phyloP scores from a whole-genome alignment of 2,329 filamentous ascomycete genomes.

The Sclerotinia subarctica region DNA sequence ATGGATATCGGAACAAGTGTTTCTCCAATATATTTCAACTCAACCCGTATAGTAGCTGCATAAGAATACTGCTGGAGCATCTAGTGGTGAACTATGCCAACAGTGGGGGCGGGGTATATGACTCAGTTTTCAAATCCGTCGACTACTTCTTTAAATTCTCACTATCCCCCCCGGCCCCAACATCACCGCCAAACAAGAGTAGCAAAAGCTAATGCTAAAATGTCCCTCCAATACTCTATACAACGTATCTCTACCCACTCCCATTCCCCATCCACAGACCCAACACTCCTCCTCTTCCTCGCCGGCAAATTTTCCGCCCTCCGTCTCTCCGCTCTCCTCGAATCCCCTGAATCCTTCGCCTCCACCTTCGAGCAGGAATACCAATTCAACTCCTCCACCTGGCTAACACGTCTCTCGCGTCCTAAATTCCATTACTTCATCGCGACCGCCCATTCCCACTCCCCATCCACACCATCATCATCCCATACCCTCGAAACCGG shows the following conservation, averaged over 20 bases:
- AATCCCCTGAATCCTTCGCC: constrained; percentile 36
- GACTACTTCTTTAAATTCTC: neutral
- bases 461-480: constrained; percentile 16
- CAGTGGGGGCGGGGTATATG: neutral
- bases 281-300: constrained; percentile 28
- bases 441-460: constrained; percentile 30
- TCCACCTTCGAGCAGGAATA: constrained; percentile 38
- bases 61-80: neutral
- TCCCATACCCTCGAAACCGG: neutral
- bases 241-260: constrained; percentile 17
- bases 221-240: constrained; percentile 28
- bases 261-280: constrained; percentile 24
- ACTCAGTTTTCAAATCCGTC: too few species aligned
- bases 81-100: neutral
- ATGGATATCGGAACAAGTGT: too few species aligned
- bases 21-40: too few species aligned
- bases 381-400: constrained; percentile 30
- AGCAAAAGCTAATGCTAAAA: neutral
- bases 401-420: constrained; percentile 33
- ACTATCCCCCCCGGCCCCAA: too few species aligned
- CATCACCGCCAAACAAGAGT: neutral
- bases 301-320: constrained; percentile 33
- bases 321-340: constrained; percentile 36
- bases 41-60: neutral
- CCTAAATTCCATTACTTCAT: constrained; percentile 36